Percentiles rank a stretch among this genome's conserved stretches.
Conservation (phyloP, 1,284 basidiomycete genomes). For the Cryptococcus sp. region DNA sequence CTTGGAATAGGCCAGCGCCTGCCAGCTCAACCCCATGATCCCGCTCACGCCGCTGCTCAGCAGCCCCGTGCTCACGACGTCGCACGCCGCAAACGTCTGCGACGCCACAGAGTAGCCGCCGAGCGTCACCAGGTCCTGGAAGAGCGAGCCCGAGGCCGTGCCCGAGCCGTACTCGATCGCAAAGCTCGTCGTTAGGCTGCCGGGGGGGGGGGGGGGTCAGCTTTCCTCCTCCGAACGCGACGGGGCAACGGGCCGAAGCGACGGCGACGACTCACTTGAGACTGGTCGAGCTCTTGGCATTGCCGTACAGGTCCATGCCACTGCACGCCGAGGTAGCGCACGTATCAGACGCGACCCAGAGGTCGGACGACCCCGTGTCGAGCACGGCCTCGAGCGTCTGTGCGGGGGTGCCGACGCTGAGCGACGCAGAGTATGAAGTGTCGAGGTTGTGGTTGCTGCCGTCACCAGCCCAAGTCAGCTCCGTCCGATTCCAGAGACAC, state of each 20-base stretch:
- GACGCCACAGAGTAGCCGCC: slow-evolving; percentile 70
- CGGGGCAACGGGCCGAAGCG: too few species aligned
- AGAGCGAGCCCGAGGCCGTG: slow-evolving; percentile 65
- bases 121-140: slow-evolving; percentile 69
- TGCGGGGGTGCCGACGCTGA: slow-evolving; percentile 47
- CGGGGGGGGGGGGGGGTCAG: background rate
- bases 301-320: slow-evolving; percentile 31
- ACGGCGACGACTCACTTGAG: slow-evolving; percentile 10
- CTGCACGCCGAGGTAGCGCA: slow-evolving; percentile 31
- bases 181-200: slow-evolving; percentile 33
- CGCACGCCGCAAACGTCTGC: slow-evolving; percentile 60
- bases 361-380: slow-evolving; percentile 58
- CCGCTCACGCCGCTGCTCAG: slow-evolving; percentile 50
- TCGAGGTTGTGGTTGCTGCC: slow-evolving; percentile 44
- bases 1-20: slow-evolving; percentile 50
- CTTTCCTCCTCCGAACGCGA: background rate
- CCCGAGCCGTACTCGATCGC: slow-evolving; percentile 57
- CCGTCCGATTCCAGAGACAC: background rate
- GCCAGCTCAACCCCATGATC: slow-evolving; percentile 54
- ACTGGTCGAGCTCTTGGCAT: slow-evolving; percentile 15
- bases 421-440: slow-evolving; percentile 45
- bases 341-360: slow-evolving; percentile 48
- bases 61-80: slow-evolving; percentile 44
- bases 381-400: slow-evolving; percentile 57
- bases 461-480: background rate